These are phyloP conservation scores for Cucumis hystrix DNA, from an alignment of 306 rosid genomes.

Conservation along the genomic window DNA sequence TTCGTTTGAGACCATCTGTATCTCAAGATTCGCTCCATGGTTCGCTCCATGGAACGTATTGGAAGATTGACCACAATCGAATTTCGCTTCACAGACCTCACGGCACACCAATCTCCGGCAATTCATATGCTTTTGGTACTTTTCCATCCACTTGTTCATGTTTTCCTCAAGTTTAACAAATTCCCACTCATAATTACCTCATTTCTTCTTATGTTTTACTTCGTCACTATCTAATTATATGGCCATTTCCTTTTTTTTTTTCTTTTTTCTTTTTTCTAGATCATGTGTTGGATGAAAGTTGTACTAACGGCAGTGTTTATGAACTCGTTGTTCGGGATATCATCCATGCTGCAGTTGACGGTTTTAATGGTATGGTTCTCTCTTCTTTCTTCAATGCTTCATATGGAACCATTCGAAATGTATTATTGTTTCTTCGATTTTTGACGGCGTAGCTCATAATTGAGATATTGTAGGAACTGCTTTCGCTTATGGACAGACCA, in stretches of 20 bases:
- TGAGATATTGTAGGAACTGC: slow-evolving; percentile 61
- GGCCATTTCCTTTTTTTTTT: neutral
- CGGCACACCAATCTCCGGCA: slow-evolving; percentile 62
- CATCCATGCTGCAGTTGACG: slow-evolving; percentile 77
- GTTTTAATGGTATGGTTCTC: slow-evolving; percentile 63
- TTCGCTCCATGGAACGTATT: slow-evolving; percentile 34
- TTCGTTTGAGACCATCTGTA: slow-evolving; percentile 57
- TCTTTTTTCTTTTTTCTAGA: slow-evolving; percentile 25
- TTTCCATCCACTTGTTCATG: neutral
- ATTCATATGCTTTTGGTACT: slow-evolving; percentile 72
- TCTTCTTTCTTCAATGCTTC: neutral
- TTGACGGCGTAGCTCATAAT: slow-evolving; percentile 8
- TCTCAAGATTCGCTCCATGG: slow-evolving; percentile 34
- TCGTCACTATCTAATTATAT: neutral
- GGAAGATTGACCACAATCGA: slow-evolving; percentile 84
- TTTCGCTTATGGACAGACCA: slow-evolving; percentile 96
- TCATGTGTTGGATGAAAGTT: slow-evolving; percentile 65
- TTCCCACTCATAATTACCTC: neutral
- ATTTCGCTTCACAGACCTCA: slow-evolving; percentile 73
- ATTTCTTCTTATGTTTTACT: neutral
- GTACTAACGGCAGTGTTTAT: slow-evolving; percentile 56
- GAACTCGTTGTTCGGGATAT: slow-evolving; percentile 73
- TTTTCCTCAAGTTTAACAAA: neutral
- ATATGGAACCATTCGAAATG: neutral
- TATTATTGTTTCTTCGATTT: neutral